Conservation (phyloP, 2,329 filamentous ascomycete species). For the Westerdykella ornata region DNA sequence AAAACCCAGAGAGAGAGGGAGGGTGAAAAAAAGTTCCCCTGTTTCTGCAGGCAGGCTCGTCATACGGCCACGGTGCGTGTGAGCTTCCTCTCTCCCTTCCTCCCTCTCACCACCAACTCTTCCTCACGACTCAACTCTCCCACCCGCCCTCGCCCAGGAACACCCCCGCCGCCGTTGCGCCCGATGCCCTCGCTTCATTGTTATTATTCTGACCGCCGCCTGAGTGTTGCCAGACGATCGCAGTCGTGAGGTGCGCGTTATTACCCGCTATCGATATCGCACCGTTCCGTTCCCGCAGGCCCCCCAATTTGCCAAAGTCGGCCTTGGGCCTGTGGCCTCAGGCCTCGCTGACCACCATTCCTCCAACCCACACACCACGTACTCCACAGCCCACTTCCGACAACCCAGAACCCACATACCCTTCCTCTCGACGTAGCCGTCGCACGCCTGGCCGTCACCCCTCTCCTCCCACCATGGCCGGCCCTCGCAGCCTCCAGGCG, state of each 20-base stretch:
- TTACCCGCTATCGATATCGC: conserved; percentile 14
- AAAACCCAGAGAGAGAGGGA: conserved; percentile 7
- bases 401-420: background rate
- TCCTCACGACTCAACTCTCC: conserved; percentile 2
- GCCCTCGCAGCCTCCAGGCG: conserved; percentile 16
- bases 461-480: conserved; percentile 15
- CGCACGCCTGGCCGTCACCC: conserved; percentile 1
- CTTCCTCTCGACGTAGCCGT: background rate
- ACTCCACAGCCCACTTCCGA: background rate
- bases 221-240: conserved; percentile 8
- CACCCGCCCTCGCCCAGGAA: background rate
- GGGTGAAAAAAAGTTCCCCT: too few relatives aligned
- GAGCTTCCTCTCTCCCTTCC: conserved; percentile 2
- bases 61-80: background rate
- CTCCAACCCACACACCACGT: background rate
- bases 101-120: conserved; percentile 1
- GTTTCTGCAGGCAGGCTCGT: background rate
- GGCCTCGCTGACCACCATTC: conserved; percentile 3
- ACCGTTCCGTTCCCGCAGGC: conserved; percentile 5
- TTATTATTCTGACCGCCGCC: background rate
- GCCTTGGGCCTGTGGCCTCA: background rate
- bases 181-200: conserved; percentile 1
- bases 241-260: conserved; percentile 8
- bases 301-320: background rate
- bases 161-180: background rate